Base-by-base conservation (phyloP, 352 stramenopile genomes). In the Phytophthora ohioensis region DNA sequence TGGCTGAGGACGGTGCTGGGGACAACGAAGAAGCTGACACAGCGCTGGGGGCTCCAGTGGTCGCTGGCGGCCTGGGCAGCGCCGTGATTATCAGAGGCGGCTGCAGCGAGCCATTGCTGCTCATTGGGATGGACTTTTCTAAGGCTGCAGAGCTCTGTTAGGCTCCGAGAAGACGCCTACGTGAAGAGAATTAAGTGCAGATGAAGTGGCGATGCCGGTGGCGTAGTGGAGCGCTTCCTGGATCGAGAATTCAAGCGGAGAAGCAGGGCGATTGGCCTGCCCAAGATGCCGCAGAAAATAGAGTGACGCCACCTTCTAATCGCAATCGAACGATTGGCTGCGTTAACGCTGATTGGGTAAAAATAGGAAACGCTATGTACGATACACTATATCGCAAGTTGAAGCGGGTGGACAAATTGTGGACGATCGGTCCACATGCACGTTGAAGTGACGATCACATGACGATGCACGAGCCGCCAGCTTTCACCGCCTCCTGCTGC, bases 31-130 rank as follows among this genome's bases (percentile, higher is more conserved):
- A 51, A 4, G 27, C 12, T 15, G 58, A 63, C 2, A 12, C 45
- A 5, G 59, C 8, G 46, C 47, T 35, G 12, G 39, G 13, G 2
- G 51, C 55, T n/a, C 54, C 64, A 38, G 53, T 63, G 27, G 68
- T 71, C 27, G 60, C 64, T 45, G 73, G 73, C 7, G 73, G 63
- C 10, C 73, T 68, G 8, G 73, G 59, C 2, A 77, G 49, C 35
- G 68, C 51, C 47, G 68, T 67, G 51, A 76, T 77, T 27, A 76
- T 75, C 36, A 71, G 49, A 30, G 71, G 66, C 57, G 69, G 64
- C 49, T 71, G 69, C 3, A 75, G 11, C 4, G 64, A 56, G 51
- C 67, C 57, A 69, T 72, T 75, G 55, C 42, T 75, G 51, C 64
- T 75, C 73, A 77, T 80, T 39, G 42, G 11, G 34, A 46, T 27